These are phyloP conservation scores for Sclerotinia trifoliorum DNA, from an alignment of 2,329 filamentous ascomycete genomes.

Conservation along the genomic window DNA sequence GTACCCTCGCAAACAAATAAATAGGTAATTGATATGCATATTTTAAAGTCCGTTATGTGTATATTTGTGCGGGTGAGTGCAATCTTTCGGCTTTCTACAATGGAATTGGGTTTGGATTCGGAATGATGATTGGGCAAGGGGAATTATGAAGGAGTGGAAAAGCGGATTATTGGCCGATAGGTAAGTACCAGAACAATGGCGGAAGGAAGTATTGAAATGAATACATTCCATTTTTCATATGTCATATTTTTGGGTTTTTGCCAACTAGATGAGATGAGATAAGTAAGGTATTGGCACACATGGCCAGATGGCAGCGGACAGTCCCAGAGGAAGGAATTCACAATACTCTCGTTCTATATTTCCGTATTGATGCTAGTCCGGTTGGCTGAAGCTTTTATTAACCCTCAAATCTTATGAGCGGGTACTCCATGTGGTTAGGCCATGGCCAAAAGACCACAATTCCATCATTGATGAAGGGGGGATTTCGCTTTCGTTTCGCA, in stretches of 20 bases:
- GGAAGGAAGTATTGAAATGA: neutral
- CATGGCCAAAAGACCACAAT: neutral
- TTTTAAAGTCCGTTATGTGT: slow-evolving; percentile 4
- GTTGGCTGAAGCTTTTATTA: neutral
- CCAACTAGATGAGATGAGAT: slow-evolving; percentile 5
- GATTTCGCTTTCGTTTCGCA: slow-evolving; percentile 17
- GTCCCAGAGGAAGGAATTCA: slow-evolving; percentile 2
- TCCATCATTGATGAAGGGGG: slow-evolving; percentile 17
- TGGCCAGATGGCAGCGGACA: slow-evolving; percentile 6
- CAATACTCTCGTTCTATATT: slow-evolving; percentile 16
- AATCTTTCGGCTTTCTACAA: slow-evolving; percentile 21
- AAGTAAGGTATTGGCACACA: neutral
- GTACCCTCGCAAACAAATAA: slow-evolving; percentile 12
- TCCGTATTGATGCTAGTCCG: neutral
- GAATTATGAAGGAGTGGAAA: neutral
- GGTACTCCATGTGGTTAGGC: neutral
- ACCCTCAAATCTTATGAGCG: neutral
- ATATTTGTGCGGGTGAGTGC: neutral
- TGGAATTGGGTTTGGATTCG: slow-evolving; percentile 3
- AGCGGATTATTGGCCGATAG: neutral
- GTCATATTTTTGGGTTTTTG: neutral
- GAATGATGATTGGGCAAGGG: slow-evolving; percentile 8
- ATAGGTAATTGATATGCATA: slow-evolving; percentile 3
- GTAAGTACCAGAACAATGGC: neutral
- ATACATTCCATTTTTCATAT: neutral